These are phyloP conservation scores for Pleurozium schreberi DNA, from an alignment of 225 moss, liverwort and hornwort species.

Conservation along the genomic window DNA sequence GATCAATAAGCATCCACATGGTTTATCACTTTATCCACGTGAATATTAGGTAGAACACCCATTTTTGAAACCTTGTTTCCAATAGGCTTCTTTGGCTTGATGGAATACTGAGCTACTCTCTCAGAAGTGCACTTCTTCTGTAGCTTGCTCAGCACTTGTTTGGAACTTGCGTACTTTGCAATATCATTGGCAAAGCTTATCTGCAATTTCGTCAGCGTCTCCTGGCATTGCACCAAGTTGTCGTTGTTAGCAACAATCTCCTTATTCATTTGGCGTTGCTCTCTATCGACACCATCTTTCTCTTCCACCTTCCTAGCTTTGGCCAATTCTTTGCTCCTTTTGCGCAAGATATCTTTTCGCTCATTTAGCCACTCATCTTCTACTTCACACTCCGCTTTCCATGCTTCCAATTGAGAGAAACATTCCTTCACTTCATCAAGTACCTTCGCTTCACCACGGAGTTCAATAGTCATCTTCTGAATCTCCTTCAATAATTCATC, in stretches of 20 bases:
- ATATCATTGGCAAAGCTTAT: no score
- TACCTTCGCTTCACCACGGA: fast-evolving
- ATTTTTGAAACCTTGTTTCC: neutral
- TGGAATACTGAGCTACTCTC: neutral
- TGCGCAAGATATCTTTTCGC: fast-evolving
- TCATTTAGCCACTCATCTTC: neutral
- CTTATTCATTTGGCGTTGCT: fast-evolving
- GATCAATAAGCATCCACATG: neutral
- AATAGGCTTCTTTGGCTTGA: neutral
- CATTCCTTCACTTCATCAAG: neutral
- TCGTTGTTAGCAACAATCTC: neutral
- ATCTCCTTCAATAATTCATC: neutral
- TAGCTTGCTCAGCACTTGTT: neutral
- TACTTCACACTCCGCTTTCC: fast-evolving
- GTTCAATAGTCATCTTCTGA: fast-evolving
- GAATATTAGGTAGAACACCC: fast-evolving
- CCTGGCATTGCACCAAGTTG: neutral
- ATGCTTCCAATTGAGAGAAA: fast-evolving
- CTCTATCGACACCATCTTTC: fast-evolving
- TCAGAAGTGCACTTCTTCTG: neutral
- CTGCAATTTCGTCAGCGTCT: fast-evolving
- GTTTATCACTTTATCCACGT: no score
- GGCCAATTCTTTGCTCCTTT: neutral
- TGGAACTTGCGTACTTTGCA: no score
- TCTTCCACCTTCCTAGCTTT: neutral